Conservation (phyloP, 306 rosid species). For the Sindora glabra region DNA sequence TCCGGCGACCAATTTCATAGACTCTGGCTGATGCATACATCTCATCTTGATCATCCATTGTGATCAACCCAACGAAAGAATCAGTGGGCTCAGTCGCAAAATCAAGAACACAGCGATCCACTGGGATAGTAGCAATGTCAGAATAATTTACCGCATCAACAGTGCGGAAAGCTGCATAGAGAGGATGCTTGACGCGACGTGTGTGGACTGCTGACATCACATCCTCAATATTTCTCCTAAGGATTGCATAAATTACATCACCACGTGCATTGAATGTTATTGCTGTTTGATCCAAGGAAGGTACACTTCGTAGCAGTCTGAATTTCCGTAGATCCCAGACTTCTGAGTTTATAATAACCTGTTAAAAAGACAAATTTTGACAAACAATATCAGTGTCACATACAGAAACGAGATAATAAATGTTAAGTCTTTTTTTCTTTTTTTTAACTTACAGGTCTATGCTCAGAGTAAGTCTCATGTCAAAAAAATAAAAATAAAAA, state of each 20-base stretch:
- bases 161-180: conserved; percentile 86
- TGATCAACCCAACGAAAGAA: conserved; percentile 85
- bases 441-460: too few relatives aligned
- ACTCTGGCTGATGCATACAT: conserved; percentile 87
- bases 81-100: conserved; percentile 88
- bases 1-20: conserved; percentile 88
- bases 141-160: conserved; percentile 96
- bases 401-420: background rate
- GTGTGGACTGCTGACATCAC: conserved; percentile 86
- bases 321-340: conserved; percentile 98
- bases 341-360: conserved; percentile 97
- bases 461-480: background rate
- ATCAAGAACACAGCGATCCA: conserved; percentile 97
- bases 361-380: background rate
- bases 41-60: conserved; percentile 94
- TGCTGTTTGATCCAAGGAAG: conserved; percentile 87
- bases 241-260: conserved; percentile 94
- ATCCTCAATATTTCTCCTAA: conserved; percentile 90
- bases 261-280: conserved; percentile 87
- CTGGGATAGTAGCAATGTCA: conserved; percentile 78
- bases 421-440: background rate
- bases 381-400: background rate
- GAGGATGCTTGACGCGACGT: conserved; percentile 82
- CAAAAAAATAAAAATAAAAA: background rate
- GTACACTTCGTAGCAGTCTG: conserved; percentile 81